Percentiles rank a stretch among this genome's conserved stretches.
These are phyloP conservation scores for Candida hungchunana DNA, from an alignment of 805 yeast species.

Conservation along the genomic window DNA sequence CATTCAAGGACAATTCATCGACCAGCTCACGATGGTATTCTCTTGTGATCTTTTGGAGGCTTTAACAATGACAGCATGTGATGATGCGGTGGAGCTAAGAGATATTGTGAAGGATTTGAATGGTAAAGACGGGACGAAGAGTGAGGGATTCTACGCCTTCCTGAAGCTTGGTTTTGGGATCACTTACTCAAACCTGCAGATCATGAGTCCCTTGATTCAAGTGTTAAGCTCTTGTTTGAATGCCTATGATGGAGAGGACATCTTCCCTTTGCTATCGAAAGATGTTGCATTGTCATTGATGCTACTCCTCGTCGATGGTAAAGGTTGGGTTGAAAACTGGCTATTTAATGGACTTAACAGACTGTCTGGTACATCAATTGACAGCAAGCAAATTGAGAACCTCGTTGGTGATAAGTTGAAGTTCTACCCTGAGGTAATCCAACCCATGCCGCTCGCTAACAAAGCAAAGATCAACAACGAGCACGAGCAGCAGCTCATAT, in stretches of 20 bases:
- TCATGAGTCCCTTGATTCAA: slow-evolving; percentile 50
- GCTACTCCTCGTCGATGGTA: slow-evolving; percentile 37
- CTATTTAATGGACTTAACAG: slow-evolving; percentile 52
- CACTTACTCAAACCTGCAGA: slow-evolving; percentile 47
- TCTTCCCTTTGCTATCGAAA: slow-evolving; percentile 11
- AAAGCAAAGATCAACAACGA: slow-evolving; percentile 31
- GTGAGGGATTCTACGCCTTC: slow-evolving; percentile 26
- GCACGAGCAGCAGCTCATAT: slow-evolving; percentile 42
- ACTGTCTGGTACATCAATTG: slow-evolving; percentile 46
- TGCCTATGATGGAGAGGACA: slow-evolving; percentile 14
- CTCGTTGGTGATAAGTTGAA: slow-evolving; percentile 33
- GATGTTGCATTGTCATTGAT: slow-evolving; percentile 30
- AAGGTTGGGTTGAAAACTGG: slow-evolving; percentile 37
- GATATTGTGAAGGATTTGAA: slow-evolving; percentile 2
- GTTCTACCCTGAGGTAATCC: slow-evolving; percentile 16
- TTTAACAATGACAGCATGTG: slow-evolving; percentile 24
- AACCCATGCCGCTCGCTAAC: slow-evolving; percentile 14
- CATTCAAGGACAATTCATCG: slow-evolving; percentile 43
- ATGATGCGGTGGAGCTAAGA: slow-evolving; percentile 10
- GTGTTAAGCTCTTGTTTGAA: slow-evolving; percentile 43
- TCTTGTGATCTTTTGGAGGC: slow-evolving; percentile 55
- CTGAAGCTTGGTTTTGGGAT: slow-evolving; percentile 40
- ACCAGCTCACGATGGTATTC: slow-evolving; percentile 45
- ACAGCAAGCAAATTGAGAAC: slow-evolving; percentile 37
- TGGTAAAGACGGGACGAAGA: no score